Conservation (phyloP, 306 rosid species). For the Chamaecrista fasciculata region DNA sequence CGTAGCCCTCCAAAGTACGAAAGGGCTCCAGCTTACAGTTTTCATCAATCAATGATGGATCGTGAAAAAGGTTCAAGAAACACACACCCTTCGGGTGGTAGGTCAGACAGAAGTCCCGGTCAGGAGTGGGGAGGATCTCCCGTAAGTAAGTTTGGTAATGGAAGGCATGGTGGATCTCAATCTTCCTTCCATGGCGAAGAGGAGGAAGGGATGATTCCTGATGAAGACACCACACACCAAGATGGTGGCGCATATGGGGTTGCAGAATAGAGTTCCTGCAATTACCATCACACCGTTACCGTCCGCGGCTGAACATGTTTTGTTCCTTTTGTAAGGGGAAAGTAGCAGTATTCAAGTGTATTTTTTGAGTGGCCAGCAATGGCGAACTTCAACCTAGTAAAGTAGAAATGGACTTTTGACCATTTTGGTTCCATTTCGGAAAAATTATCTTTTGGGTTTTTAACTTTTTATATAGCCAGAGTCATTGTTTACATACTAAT, state of each 20-base stretch:
- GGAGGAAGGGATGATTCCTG: constrained; percentile 84
- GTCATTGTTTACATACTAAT: not conserved
- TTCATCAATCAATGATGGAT: constrained; percentile 64
- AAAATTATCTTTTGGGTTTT: constrained; percentile 30
- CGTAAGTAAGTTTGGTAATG: not conserved
- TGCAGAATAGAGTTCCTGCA: constrained; percentile 20
- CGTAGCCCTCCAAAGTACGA: constrained; percentile 46
- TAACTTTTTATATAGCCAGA: not conserved
- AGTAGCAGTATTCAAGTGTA: constrained; percentile 33
- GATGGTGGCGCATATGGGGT: constrained; percentile 31
- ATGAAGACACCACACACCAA: constrained; percentile 63
- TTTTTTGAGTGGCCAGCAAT: constrained; percentile 38
- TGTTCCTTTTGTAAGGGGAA: constrained; percentile 9
- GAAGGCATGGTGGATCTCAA: constrained; percentile 34
- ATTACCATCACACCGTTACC: not conserved
- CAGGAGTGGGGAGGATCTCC: constrained; percentile 39
- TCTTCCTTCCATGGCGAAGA: constrained; percentile 51
- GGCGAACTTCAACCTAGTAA: constrained; percentile 25
- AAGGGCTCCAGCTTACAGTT: constrained; percentile 45
- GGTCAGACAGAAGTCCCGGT: constrained; percentile 23
- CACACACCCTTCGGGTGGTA: constrained; percentile 13
- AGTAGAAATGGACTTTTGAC: not conserved
- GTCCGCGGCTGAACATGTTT: not conserved
- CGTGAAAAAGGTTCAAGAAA: constrained; percentile 20
- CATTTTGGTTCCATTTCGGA: too few species aligned